Evolutionary conservation across 129 eudicot genomes (phyloP).

Genomic region (Arctium lappa): DNA sequence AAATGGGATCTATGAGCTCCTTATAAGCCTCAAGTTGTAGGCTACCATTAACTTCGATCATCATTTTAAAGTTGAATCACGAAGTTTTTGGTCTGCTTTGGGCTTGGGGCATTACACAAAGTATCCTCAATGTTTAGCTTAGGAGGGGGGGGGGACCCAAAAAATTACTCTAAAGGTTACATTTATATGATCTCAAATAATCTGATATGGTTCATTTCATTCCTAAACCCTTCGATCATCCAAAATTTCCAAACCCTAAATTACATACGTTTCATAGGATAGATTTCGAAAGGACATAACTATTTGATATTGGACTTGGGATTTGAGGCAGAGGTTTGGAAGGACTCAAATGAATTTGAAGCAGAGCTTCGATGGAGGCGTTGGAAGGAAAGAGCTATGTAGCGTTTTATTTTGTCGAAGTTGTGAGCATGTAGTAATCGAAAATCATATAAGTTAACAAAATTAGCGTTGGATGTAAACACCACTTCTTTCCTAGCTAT

Average conservation of each 20-base stretch:
- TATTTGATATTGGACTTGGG: not conserved
- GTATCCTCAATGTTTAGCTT: no score
- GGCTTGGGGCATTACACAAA: no score
- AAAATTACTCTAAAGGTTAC: no score
- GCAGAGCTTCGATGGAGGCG: not conserved
- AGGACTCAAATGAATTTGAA: no score
- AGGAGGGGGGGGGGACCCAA: no score
- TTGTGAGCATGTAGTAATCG: not conserved
- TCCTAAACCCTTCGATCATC: not conserved
- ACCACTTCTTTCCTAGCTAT: not conserved
- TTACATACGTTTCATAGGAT: not conserved
- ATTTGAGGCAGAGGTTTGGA: not conserved
- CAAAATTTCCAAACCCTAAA: not conserved
- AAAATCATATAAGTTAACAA: not conserved
- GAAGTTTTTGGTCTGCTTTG: no score
- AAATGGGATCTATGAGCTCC: no score
- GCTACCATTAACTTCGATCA: no score
- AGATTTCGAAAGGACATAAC: not conserved
- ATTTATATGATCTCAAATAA: not conserved
- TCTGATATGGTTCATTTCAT: not conserved
- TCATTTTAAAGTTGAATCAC: no score
- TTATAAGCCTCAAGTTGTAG: no score
- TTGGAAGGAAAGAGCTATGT: not conserved
- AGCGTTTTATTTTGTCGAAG: not conserved
- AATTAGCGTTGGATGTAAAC: not conserved